These are phyloP conservation scores for Cladophialophora immunda DNA, from an alignment of 2,329 filamentous ascomycete genomes.

Conservation along the genomic window DNA sequence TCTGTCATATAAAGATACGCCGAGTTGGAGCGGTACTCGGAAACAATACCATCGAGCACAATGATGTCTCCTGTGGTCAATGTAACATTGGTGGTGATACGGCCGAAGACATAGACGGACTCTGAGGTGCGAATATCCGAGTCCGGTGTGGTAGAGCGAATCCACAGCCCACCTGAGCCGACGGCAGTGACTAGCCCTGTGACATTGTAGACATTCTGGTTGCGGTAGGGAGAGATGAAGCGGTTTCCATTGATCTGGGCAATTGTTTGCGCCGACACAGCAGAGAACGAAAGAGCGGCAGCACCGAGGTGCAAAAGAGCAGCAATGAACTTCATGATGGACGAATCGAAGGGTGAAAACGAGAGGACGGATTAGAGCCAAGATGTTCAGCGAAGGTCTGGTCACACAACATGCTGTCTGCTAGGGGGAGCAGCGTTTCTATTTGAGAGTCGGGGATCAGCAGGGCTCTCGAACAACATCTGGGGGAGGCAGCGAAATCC, in stretches of 20 bases:
- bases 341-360: conserved; percentile 10
- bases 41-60: conserved; percentile 64
- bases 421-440: background rate
- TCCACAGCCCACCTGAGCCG: conserved; percentile 68
- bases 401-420: background rate
- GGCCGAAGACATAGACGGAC: conserved; percentile 70
- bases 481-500: background rate
- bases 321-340: conserved; percentile 19
- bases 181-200: conserved; percentile 72
- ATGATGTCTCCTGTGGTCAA: conserved; percentile 70
- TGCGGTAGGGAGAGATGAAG: conserved; percentile 69
- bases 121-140: conserved; percentile 67
- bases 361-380: conserved; percentile 4
- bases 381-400: background rate
- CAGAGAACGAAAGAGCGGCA: conserved; percentile 42
- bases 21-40: conserved; percentile 65
- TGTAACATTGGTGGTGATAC: conserved; percentile 44
- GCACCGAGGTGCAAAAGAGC: conserved; percentile 16
- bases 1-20: conserved; percentile 72
- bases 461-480: background rate
- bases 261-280: conserved; percentile 54
- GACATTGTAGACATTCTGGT: conserved; percentile 65
- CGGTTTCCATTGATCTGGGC: conserved; percentile 71
- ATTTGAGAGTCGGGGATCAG: conserved; percentile 6
- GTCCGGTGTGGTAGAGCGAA: conserved; percentile 68